phyloP scores from a whole-genome alignment of 176 grass and related monocot genomes.

The barley (Hordeum vulgare) region DNA sequence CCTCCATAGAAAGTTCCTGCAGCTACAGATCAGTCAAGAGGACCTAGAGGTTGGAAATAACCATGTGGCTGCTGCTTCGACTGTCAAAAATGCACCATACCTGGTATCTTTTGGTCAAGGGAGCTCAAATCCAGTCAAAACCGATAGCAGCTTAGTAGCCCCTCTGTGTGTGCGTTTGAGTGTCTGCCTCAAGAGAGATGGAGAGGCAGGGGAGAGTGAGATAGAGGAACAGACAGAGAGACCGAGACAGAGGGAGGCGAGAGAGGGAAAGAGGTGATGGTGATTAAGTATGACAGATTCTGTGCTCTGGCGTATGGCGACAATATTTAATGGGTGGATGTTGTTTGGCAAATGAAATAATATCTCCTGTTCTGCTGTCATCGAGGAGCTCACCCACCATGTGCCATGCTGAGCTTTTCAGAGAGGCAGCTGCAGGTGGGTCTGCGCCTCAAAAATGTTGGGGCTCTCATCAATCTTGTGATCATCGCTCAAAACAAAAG shows the following conservation, averaged over 20 bases:
- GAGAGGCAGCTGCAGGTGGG: conserved; percentile 30
- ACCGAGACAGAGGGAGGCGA: neutral
- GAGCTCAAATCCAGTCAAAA: conserved; percentile 24
- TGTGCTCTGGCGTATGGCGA: conserved; percentile 26
- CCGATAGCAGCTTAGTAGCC: neutral
- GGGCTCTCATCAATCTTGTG: conserved; percentile 32
- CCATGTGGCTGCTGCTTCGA: conserved; percentile 9
- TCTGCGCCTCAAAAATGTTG: conserved; percentile 17
- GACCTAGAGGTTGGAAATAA: neutral
- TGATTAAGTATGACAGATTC: conserved; percentile 35
- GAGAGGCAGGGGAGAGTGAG: neutral
- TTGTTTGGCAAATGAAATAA: conserved; percentile 36
- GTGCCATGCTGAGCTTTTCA: conserved; percentile 52
- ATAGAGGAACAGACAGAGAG: neutral
- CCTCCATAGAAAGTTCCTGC: conserved; percentile 10
- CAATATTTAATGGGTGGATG: conserved; percentile 40
- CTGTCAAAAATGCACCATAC: conserved; percentile 11
- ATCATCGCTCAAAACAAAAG: conserved; percentile 35
- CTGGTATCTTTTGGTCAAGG: conserved; percentile 33
- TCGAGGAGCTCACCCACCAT: conserved; percentile 39
- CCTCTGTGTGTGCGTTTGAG: neutral
- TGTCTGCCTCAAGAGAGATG: neutral
- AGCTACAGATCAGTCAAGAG: conserved; percentile 12
- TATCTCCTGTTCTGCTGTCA: conserved; percentile 36
- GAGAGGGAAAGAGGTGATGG: neutral